A percentile compares a stretch with the other conserved stretches of the same genome.
Evolutionary conservation across 225 moss, liverwort and hornwort species (phyloP).

Genomic region (Marchantia polymorpha): DNA sequence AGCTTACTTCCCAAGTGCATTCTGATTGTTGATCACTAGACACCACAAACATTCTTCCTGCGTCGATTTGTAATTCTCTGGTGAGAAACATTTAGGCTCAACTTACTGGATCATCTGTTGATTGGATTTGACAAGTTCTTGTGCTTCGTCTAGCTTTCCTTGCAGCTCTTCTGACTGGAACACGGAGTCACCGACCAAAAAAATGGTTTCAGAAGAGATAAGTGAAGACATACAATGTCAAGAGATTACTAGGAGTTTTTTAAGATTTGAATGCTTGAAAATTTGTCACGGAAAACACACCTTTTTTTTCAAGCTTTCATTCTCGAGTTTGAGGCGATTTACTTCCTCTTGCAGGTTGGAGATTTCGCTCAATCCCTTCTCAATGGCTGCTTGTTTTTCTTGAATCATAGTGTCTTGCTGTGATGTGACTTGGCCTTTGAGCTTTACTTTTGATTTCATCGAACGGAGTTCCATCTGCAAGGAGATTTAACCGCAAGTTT

Average conservation of each 20-base stretch:
- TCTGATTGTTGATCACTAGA: no score
- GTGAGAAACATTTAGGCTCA: neutral
- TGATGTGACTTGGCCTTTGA: constrained; percentile 85
- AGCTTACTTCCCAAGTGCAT: no score
- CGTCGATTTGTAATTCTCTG: no score
- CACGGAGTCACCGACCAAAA: neutral
- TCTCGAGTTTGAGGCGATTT: constrained; percentile 59
- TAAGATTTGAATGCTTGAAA: neutral
- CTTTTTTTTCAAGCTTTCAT: constrained; percentile 76
- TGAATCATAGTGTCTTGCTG: constrained; percentile 90
- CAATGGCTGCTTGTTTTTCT: constrained; percentile 81
- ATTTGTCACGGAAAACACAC: constrained; percentile 40
- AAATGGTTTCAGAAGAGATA: neutral
- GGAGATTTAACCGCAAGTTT: neutral
- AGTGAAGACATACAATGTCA: neutral
- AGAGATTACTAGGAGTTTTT: neutral
- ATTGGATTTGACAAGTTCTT: constrained; percentile 83
- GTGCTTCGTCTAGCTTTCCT: constrained; percentile 79
- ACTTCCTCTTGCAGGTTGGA: constrained; percentile 65
- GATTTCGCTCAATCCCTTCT: constrained; percentile 76
- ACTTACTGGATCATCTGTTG: constrained; percentile 99
- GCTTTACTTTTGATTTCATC: constrained; percentile 90
- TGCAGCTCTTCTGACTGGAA: constrained; percentile 70
- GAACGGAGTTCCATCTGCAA: constrained; percentile 81
- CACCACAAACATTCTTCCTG: no score